Base-by-base conservation (phyloP, 768 basidiomycete genomes). In the Gelatoporia subvermispora region DNA sequence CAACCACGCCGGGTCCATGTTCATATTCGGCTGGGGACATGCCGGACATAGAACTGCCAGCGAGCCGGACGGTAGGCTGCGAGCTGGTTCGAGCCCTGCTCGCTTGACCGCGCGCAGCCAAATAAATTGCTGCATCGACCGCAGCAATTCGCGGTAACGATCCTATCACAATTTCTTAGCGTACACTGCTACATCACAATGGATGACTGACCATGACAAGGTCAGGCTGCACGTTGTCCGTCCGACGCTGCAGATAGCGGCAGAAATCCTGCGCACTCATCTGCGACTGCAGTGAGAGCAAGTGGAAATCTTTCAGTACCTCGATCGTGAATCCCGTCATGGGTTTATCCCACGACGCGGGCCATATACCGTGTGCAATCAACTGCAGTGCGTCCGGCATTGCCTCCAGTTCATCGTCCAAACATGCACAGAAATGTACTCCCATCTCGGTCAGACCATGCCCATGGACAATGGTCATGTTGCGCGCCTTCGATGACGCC, bases 11-110 rank as follows among this genome's bases (percentile, higher is more conserved):
- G 57, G 45, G 38, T 50, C 41, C 46, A 58, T 53, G 48, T 56
- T 58, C 34, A 51, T 53, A n/a, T 34, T 48, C 1, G 46, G 50
- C 22, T 58, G 57, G 0, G 57, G 54, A 35, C 54, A 58, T 7
- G 57, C 45, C 0, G 57, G 51, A 38, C 57, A 58, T 11, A 46
- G 20, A 1, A 49, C 24, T 0, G 48, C 54, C 8, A 58, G 45
- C 10, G 23, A 23, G 13, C 47, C 47, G 10, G 48, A 43, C 17
- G 13, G 18, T 4, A 54, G 13, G 10, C 36, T 28, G 1, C 15
- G 7, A 10, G 39, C 7, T 25, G 47, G 22, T 21, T 25, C 21
- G 3, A 38, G 21, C 22, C 41, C 47, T 8, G 34, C 20, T 13
- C 45, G 15, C 47, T 43, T 35, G 7, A 22, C 17, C 3, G 20